Evolutionary conservation across 768 basidiomycete species (phyloP), one percentile per base, ranked within the genome.

Genomic region (Zangia roseola): DNA sequence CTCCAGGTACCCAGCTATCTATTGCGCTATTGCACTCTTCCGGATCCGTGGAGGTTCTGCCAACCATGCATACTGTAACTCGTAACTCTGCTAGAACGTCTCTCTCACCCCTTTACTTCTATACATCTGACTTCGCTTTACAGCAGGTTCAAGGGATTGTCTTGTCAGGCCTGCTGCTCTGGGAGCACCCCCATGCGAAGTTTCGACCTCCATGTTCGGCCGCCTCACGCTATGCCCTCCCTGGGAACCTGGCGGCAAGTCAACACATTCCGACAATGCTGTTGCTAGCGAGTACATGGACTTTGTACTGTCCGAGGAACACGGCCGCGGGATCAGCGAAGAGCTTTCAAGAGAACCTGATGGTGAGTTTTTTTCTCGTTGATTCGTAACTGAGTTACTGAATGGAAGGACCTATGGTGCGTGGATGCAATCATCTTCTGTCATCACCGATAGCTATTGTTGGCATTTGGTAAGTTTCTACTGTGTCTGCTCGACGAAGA

Each of bases 181-280:
- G 14, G 71, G 62, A 0, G 61, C 77, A 17, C 50, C 61, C 6
- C 40, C 31, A 3, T 51, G 33, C 8, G 25, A 49, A 52, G 34
- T 61, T 47, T 26, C 30, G 2, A 25, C 28, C 3, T 31, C 40
- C 10, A 17, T 41, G 20, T 36, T 37, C 38, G 30, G 21, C 24
- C 20, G 13, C 30, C 25, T 40, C 26, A 14, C 35, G 7, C 17
- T 34, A 12, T 81, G 78, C 54, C 56, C 75, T 30, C 73, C 74
- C 2, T 78, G 78, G 77, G 72, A 75, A 4, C 49, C 60, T 10
- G 78, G 75, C 7, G 77, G 75, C 10, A 61, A 62, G 0, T 69
- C 71, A 28, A 81, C 79, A 0, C 79, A 78, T 59, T 71, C 54
- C 13, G 50, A 79, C 16, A 72, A 71, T 1, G 49, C 81, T 21